Evolutionary conservation across 1,139 yeast genomes (phyloP).

Genomic region (Taphrina flavorubra): DNA sequence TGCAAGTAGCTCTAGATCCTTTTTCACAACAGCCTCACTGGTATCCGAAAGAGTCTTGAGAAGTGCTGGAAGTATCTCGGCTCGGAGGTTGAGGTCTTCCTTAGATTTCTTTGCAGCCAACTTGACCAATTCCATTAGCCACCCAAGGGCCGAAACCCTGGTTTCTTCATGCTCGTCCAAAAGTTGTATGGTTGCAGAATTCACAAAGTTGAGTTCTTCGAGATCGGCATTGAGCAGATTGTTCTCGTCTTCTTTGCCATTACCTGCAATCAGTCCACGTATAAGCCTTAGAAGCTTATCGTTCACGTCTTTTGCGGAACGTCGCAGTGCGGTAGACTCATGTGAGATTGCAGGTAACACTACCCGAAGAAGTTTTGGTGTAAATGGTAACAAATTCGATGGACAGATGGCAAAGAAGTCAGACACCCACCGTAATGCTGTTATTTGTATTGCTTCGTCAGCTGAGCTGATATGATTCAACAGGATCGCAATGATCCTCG

Average conservation of each 20-base stretch:
- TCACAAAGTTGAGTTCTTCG: conserved; percentile 59
- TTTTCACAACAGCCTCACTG: conserved; percentile 80
- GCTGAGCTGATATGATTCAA: conserved; percentile 76
- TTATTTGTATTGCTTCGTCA: conserved; percentile 78
- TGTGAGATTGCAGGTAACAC: conserved; percentile 64
- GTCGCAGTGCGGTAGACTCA: conserved; percentile 46
- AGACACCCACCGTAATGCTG: conserved; percentile 82
- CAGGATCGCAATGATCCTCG: conserved; percentile 77
- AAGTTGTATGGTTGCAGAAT: conserved; percentile 66
- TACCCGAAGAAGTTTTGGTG: conserved; percentile 64
- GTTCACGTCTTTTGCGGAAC: conserved; percentile 40
- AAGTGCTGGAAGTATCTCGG: conserved; percentile 77
- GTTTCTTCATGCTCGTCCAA: conserved; percentile 77
- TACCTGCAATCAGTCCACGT: conserved; percentile 44
- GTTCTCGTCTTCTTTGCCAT: conserved; percentile 43
- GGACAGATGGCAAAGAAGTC: conserved; percentile 78
- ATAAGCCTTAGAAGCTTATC: conserved; percentile 24
- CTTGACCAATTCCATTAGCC: conserved; percentile 84
- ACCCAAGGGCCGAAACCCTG: conserved; percentile 82
- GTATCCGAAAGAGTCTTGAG: conserved; percentile 84
- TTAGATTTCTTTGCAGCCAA: conserved; percentile 55
- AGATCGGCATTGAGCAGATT: conserved; percentile 14
- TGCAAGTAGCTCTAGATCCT: conserved; percentile 76
- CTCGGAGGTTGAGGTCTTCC: conserved; percentile 60
- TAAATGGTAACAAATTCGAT: conserved; percentile 68